phyloP scores from a whole-genome alignment of 495 filamentous ascomycete species.

The Neurospora pannonica region DNA sequence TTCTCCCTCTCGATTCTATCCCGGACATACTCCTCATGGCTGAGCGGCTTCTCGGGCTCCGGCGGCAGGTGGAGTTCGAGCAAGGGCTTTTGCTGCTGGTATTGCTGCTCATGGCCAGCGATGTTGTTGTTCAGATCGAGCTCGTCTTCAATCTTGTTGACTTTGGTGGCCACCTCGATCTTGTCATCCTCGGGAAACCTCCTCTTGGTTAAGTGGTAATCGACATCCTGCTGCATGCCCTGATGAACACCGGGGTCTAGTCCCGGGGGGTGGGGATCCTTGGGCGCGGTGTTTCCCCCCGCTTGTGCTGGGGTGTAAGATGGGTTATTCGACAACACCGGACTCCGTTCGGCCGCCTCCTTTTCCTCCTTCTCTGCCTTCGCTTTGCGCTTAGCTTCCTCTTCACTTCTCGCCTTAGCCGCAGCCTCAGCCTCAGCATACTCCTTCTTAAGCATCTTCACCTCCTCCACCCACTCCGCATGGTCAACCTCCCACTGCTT shows the following conservation, averaged over 20 bases:
- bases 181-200: not conserved
- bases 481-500: slow-evolving; percentile 27
- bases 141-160: slow-evolving; percentile 5
- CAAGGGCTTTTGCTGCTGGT: slow-evolving; percentile 16
- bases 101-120: slow-evolving; percentile 8
- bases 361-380: slow-evolving; percentile 1
- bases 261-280: not conserved
- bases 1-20: slow-evolving; percentile 48
- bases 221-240: not conserved
- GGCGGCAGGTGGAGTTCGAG: slow-evolving; percentile 9
- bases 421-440: slow-evolving; percentile 3
- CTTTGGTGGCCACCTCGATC: slow-evolving; percentile 1
- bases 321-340: slow-evolving; percentile 4
- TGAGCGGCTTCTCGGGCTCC: slow-evolving; percentile 34
- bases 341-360: not conserved
- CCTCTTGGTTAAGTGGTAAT: not conserved
- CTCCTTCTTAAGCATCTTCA: slow-evolving; percentile 14
- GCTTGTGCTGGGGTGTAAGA: not conserved
- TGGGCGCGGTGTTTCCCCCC: not conserved
- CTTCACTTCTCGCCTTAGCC: slow-evolving; percentile 4
- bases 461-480: slow-evolving; percentile 24
- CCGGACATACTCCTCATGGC: slow-evolving; percentile 57
- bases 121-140: slow-evolving; percentile 13
- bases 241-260: not conserved
- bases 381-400: slow-evolving; percentile 4